phyloP scores from a whole-genome alignment of 2,329 filamentous ascomycete species.

The Fusarium fracticaudum region DNA sequence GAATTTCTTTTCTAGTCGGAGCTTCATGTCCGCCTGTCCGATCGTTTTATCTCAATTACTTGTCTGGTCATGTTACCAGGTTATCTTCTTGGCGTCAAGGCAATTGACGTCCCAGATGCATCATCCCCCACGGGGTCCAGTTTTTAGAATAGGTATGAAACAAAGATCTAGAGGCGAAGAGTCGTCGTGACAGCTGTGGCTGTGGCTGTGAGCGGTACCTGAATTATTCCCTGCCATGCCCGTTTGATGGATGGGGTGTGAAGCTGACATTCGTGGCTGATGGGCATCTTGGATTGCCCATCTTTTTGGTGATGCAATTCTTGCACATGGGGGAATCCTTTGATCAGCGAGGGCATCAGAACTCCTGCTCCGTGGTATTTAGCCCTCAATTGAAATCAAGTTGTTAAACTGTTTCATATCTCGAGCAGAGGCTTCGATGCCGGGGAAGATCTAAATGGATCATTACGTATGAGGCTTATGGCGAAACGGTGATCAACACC shows the following conservation, averaged over 20 bases:
- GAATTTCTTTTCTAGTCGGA: background rate
- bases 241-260: background rate
- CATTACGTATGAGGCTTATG: background rate
- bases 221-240: slow-evolving; percentile 2
- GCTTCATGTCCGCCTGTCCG: background rate
- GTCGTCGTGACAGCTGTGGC: background rate
- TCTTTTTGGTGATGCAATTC: slow-evolving; percentile 3
- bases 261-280: background rate
- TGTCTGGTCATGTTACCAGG: background rate
- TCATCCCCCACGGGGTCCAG: background rate
- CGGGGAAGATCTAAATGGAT: background rate
- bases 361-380: background rate
- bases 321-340: background rate
- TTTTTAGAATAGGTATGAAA: background rate
- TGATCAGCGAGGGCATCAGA: background rate
- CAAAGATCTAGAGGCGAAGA: background rate
- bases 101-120: background rate
- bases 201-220: background rate
- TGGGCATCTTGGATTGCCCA: background rate
- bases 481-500: background rate
- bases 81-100: background rate
- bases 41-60: background rate
- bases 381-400: too few relatives aligned
- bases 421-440: background rate
- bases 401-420: background rate